These are phyloP conservation scores for Hypoxylon trugodes DNA, from an alignment of 495 filamentous ascomycete genomes.

Conservation along the genomic window DNA sequence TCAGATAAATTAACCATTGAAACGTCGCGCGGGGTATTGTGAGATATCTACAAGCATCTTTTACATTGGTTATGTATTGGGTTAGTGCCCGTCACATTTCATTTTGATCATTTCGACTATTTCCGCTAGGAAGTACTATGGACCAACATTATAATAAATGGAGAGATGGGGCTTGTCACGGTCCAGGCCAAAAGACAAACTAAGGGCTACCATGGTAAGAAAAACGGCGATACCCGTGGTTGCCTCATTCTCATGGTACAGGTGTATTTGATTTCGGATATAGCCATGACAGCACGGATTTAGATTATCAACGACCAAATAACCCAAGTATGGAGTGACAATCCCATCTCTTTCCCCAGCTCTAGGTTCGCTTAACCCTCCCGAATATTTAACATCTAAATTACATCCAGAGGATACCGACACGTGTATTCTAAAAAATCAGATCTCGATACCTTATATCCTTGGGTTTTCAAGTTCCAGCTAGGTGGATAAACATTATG, in stretches of 20 bases:
- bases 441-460: conserved; percentile 19
- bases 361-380: conserved; percentile 1
- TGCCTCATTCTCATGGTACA: background rate
- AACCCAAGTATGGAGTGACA: no score
- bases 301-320: background rate
- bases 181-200: no score
- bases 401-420: no score
- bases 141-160: no score
- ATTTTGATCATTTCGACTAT: conserved; percentile 8
- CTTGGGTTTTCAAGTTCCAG: conserved; percentile 9
- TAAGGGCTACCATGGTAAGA: no score
- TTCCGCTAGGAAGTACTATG: no score
- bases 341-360: conserved; percentile 8
- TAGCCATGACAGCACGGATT: background rate
- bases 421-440: background rate
- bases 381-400: background rate
- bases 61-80: no score
- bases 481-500: conserved; percentile 15
- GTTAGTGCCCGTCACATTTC: conserved; percentile 10
- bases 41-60: conserved; percentile 9
- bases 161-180: conserved; percentile 2
- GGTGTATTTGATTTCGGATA: background rate
- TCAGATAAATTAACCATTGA: background rate
- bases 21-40: background rate
- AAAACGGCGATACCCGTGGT: no score